Percentiles rank a stretch among this genome's conserved stretches.
Evolutionary conservation across 2,329 filamentous ascomycete species (phyloP).

Genomic region (Cladosporium sphaerospermum): DNA sequence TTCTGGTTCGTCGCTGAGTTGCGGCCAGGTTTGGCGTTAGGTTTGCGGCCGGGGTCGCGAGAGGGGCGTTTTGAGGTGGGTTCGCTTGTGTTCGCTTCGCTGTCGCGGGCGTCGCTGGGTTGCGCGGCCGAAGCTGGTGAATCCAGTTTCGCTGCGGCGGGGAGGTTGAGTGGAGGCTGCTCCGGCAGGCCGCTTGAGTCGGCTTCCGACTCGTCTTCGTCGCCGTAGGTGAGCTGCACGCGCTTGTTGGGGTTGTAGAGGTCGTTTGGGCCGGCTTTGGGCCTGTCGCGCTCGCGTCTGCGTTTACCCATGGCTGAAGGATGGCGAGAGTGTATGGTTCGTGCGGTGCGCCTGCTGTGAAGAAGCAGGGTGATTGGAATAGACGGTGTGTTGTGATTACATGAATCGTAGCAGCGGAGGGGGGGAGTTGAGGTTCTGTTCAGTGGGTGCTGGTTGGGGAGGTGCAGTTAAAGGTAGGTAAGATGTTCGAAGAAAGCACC

Average conservation of each 20-base stretch:
- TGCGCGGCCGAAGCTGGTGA: neutral
- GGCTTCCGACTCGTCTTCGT: slow-evolving; percentile 22
- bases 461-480: too few relatives aligned
- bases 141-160: neutral
- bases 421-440: too few relatives aligned
- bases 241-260: slow-evolving; percentile 29
- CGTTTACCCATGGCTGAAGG: slow-evolving; percentile 19
- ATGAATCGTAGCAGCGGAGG: too few relatives aligned
- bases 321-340: too few relatives aligned
- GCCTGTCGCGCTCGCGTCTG: slow-evolving; percentile 27
- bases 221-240: slow-evolving; percentile 28
- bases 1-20: slow-evolving; percentile 21
- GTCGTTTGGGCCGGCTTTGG: slow-evolving; percentile 25
- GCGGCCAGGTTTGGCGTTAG: slow-evolving; percentile 11
- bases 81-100: neutral
- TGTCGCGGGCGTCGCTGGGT: neutral
- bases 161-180: slow-evolving; percentile 1
- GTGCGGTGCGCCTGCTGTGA: too few relatives aligned
- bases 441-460: too few relatives aligned
- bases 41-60: neutral
- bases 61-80: neutral
- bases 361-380: too few relatives aligned
- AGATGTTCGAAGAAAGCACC: too few relatives aligned
- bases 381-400: too few relatives aligned
- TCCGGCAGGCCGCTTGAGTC: neutral